These are phyloP conservation scores for Albugo candida DNA, from an alignment of 352 stramenopile genomes.

Conservation along the genomic window DNA sequence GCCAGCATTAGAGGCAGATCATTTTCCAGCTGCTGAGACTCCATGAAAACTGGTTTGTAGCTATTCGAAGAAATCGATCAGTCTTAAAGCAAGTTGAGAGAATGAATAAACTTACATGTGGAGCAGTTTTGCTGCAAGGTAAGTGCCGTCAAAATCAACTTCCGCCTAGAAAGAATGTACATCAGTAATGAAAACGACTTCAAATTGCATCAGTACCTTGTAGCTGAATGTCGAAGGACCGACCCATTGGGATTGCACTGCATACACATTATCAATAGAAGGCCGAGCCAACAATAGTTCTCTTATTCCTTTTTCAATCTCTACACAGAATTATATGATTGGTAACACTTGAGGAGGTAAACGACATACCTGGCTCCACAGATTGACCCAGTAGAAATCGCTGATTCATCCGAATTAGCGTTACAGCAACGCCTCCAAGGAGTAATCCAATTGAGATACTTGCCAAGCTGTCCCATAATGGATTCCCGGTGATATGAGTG, in stretches of 20 bases:
- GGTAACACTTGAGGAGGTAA: conserved; percentile 7
- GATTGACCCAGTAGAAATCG: conserved; percentile 92
- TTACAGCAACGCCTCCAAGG: conserved; percentile 86
- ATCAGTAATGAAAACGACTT: not conserved
- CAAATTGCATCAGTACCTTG: conserved; percentile 46
- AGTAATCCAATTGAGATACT: conserved; percentile 90
- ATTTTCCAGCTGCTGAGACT: conserved; percentile 79
- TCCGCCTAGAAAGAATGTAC: conserved; percentile 50
- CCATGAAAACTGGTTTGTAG: conserved; percentile 87
- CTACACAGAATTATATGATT: conserved; percentile 18
- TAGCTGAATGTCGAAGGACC: conserved; percentile 95
- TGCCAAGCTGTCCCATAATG: conserved; percentile 89
- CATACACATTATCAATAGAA: conserved; percentile 89
- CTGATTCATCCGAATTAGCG: conserved; percentile 89
- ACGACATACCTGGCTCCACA: conserved; percentile 72
- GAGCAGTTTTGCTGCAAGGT: conserved; percentile 87
- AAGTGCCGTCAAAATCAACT: conserved; percentile 98
- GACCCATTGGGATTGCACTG: conserved; percentile 95
- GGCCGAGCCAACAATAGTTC: conserved; percentile 56
- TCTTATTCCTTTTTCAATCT: conserved; percentile 77
- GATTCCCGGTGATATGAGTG: conserved; percentile 82
- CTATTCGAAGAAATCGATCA: conserved; percentile 10
- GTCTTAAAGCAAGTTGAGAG: not conserved
- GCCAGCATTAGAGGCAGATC: conserved; percentile 87
- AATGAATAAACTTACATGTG: conserved; percentile 33